Evolutionary conservation across 2,329 filamentous ascomycete species (phyloP).

Genomic region (Ophidiomyces ophidiicola): DNA sequence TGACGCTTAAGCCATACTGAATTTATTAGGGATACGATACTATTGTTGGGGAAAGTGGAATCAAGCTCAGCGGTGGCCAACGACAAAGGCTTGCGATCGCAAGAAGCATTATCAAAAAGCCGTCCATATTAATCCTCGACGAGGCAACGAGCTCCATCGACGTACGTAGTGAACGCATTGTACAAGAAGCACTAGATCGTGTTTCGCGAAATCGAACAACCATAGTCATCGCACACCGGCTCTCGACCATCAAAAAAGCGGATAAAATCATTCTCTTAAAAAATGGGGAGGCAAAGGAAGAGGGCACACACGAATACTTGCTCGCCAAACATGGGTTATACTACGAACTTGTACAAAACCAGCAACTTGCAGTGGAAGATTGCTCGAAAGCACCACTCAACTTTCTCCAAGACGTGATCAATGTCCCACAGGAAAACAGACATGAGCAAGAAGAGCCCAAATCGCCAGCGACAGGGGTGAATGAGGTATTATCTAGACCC

Average conservation of each 20-base stretch:
- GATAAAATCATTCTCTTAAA: conserved; percentile 67
- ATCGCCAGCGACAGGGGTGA: conserved; percentile 4
- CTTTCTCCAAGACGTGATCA: conserved; percentile 2
- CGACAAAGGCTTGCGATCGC: conserved; percentile 72
- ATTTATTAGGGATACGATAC: conserved; percentile 53
- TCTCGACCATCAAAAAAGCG: conserved; percentile 62
- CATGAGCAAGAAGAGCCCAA: background rate
- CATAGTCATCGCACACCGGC: conserved; percentile 63
- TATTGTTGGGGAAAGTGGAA: conserved; percentile 62
- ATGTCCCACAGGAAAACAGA: too few species aligned
- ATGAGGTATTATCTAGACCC: conserved; percentile 8
- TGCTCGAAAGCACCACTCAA: conserved; percentile 8
- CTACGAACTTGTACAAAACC: conserved; percentile 48
- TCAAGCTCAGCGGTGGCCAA: conserved; percentile 72
- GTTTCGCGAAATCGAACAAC: conserved; percentile 54
- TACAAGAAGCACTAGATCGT: conserved; percentile 42
- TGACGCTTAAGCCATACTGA: background rate
- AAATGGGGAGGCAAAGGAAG: conserved; percentile 57
- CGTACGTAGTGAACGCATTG: conserved; percentile 42
- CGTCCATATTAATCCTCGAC: conserved; percentile 57
- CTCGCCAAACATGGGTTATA: conserved; percentile 53
- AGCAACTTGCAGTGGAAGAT: conserved; percentile 19
- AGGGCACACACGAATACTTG: conserved; percentile 63
- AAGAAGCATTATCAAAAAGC: conserved; percentile 54
- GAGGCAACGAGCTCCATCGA: conserved; percentile 62